Evolutionary conservation across 805 yeast genomes (phyloP), one percentile per base, ranked within the genome.

Genomic region (Candida awuae): DNA sequence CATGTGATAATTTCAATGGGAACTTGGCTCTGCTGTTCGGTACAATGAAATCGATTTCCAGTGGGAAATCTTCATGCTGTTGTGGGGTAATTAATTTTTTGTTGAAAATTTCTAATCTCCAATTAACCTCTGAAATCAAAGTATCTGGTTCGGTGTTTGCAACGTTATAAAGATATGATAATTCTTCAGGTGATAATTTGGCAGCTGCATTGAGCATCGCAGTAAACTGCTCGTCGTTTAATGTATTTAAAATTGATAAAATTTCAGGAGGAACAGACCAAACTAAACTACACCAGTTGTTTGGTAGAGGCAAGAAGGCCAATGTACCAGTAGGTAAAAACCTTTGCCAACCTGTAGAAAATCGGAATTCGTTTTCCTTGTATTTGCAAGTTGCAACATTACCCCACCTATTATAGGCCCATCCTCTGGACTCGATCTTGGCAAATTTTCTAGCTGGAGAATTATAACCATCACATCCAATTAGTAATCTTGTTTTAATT

Each of bases 401-500:
- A 1, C 97, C 98, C 63, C 79, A 84, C 35, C 85, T 70, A 49
- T 80, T 68, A 61, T 92, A 92, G 35, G 73, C 74, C 97, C 97
- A 92, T 13, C 98, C 98, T 34, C 95, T 71, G 2, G 94, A 75
- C 54, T 78, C 80, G 39, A 92, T 87, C 2, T 74, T 77, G 0
- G 97, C 81, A 53, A 72, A 88, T 46, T 72, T 69, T 34, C 97
- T 71, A 6, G 84, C 97, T 0, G 97, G 96, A 1, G 97, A 87
- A 58, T 87, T 85, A 58, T 78, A 86, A 1, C 98, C 98, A 58
- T 92, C 98, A 29, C 96, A 95, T 8, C 98, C 98, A 13, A 92
- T 75, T 16, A 88, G 65, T n/a, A 88, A 66, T 39, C 95, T 68
- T 0, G 95, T 72, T 51, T 74, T 73, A 36, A 80, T 66, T 10